phyloP scores from a whole-genome alignment of 176 grass and related monocot species.

The Eleusine indica region DNA sequence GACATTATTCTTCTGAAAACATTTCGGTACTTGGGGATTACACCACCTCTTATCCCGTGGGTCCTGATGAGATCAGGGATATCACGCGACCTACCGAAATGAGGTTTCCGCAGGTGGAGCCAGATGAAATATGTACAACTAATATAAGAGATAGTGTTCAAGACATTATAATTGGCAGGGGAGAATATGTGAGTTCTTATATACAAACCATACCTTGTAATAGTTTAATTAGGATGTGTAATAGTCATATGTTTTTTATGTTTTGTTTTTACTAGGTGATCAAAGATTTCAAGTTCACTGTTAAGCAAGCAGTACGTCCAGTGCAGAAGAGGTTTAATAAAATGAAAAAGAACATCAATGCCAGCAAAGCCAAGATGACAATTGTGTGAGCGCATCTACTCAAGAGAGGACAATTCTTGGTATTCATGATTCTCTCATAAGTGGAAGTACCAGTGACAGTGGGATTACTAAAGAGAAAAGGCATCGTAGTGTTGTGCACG shows the following conservation, averaged over 20 bases:
- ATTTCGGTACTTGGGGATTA: constrained; percentile 78
- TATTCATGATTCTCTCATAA: constrained; percentile 76
- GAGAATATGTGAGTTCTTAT: constrained; percentile 67
- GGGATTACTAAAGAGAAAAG: constrained; percentile 48
- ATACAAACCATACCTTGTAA: neutral
- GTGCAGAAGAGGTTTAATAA: constrained; percentile 69
- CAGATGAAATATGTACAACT: constrained; percentile 56
- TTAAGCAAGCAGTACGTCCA: constrained; percentile 73
- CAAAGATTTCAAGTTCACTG: constrained; percentile 90
- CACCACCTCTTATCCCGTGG: constrained; percentile 62
- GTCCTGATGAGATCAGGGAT: constrained; percentile 79
- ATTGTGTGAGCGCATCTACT: constrained; percentile 49
- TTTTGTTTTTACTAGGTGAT: constrained; percentile 52
- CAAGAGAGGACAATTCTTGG: constrained; percentile 52
- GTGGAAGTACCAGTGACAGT: constrained; percentile 64
- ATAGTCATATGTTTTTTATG: neutral
- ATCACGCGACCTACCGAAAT: constrained; percentile 61
- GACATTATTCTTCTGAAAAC: constrained; percentile 46
- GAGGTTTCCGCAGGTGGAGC: constrained; percentile 64
- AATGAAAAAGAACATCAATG: constrained; percentile 60
- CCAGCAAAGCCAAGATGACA: constrained; percentile 61
- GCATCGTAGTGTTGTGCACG: constrained; percentile 25
- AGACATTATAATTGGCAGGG: constrained; percentile 74
- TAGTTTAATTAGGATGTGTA: neutral
- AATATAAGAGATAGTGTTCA: constrained; percentile 71